Evolutionary conservation across 2,329 filamentous ascomycete species (phyloP), one percentile per base, ranked within the genome.

Genomic region (Diaporthe australafricana): DNA sequence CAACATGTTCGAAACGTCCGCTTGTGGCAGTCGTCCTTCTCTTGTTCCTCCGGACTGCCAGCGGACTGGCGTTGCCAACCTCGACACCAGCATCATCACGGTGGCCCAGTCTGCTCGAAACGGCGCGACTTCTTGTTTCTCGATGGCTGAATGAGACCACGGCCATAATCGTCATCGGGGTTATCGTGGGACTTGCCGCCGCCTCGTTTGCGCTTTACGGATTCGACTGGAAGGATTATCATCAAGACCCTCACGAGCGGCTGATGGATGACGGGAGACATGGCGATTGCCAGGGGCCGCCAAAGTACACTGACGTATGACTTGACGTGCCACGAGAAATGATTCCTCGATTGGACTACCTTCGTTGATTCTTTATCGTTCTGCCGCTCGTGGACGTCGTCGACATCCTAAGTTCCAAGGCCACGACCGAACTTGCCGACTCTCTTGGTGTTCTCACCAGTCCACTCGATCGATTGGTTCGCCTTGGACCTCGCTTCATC

Each of bases 151-250:
- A 50, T 38, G 60, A 38, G 45, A 65, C 60, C 5, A 65, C 60
- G 16, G 60, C 60, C n/a, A 65, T 65, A 2, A 50, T 65, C 17
- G 42, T 9, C n/a, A 12, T 20, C 16, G 60, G 60, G n/a, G 60
- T 11, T 2, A 65, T 65, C n/a, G 22, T 65, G 45, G 60, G 60
- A 14, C 60, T 65, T 8, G 42, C 60, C n/a, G 42, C 60, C n/a
- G 60, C 45, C 60, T 65, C 60, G 8, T 50, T 65, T 38, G 60
- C 60, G 25, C 42, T 65, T 17, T 50, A 50, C 9, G 60, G 60
- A 20, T 14, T 65, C 45, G 60, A 65, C 20, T 65, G 60, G 60
- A 50, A 25, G 45, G 60, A 50, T 45, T 65, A 65, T n/a, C n/a
- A 48, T 7, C 30, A 25, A n/a, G 27, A 1, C 11, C n/a, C 60